Conservation (phyloP, 805 yeast species). For the Soucietia sequanensis region DNA sequence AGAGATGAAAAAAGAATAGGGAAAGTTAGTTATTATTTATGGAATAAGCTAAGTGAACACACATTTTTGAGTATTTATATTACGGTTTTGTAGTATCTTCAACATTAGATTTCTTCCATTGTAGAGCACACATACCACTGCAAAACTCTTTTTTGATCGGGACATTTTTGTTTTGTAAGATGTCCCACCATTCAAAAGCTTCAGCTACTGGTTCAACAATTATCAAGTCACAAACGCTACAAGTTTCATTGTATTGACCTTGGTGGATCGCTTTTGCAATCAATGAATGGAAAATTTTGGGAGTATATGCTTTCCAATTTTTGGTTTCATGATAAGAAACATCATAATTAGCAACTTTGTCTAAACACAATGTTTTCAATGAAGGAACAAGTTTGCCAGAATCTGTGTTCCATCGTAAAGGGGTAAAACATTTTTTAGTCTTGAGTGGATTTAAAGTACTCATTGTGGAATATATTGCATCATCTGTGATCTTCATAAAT, state of each 20-base stretch:
- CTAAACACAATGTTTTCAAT: slow-evolving; percentile 46
- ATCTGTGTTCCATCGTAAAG: slow-evolving; percentile 21
- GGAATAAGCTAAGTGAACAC: no score
- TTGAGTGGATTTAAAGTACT: slow-evolving; percentile 24
- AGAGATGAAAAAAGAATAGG: no score
- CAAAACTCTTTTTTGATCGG: slow-evolving; percentile 60
- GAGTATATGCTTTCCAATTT: slow-evolving; percentile 51
- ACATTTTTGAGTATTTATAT: no score
- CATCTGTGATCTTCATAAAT: slow-evolving; percentile 22
- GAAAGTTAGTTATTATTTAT: no score
- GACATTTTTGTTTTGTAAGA: slow-evolving; percentile 45
- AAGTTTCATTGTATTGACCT: slow-evolving; percentile 50
- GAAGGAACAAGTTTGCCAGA: slow-evolving; percentile 36
- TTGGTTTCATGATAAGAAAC: slow-evolving; percentile 54
- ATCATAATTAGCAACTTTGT: slow-evolving; percentile 49
- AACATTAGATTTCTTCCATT: slow-evolving; percentile 15
- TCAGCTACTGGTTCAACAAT: slow-evolving; percentile 59
- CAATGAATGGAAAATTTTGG: slow-evolving; percentile 42
- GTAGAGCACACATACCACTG: slow-evolving; percentile 44
- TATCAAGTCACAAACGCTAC: slow-evolving; percentile 50
- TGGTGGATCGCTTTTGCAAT: slow-evolving; percentile 54
- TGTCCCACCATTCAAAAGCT: slow-evolving; percentile 67
- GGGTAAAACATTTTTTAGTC: slow-evolving; percentile 21
- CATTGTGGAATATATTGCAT: slow-evolving; percentile 18
- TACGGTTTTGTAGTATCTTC: slow-evolving; percentile 1